phyloP scores from a whole-genome alignment of 164 flowering plant species.

The Aristolochia californica region DNA sequence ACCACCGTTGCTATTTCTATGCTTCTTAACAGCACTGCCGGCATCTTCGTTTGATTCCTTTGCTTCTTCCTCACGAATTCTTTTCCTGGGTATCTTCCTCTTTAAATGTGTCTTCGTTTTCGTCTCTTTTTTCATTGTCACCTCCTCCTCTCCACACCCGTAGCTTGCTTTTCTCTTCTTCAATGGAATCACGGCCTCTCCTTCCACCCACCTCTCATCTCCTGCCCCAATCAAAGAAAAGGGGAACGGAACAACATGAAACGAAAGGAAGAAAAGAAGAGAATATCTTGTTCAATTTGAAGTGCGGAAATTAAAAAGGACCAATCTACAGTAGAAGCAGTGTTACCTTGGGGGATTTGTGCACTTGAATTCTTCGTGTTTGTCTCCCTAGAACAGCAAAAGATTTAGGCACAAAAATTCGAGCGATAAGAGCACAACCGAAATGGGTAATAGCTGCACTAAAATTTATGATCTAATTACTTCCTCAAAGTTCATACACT shows the following conservation, averaged over 20 bases:
- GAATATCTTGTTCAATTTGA: neutral
- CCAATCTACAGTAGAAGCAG: neutral
- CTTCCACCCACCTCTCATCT: conserved; percentile 29
- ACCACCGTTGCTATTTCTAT: conserved; percentile 1
- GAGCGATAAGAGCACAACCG: no score
- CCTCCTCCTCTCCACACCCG: conserved; percentile 5
- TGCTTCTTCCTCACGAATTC: neutral
- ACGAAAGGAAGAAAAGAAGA: no score
- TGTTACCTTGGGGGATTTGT: no score
- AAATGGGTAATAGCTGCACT: no score
- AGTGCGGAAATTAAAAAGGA: neutral
- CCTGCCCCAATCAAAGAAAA: neutral
- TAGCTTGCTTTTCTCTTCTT: conserved; percentile 47
- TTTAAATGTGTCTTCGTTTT: neutral
- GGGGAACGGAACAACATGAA: no score
- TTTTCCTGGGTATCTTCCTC: neutral
- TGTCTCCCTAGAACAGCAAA: no score
- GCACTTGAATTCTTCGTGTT: no score
- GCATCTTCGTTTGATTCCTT: conserved; percentile 4
- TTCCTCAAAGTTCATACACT: no score
- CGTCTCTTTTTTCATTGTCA: neutral
- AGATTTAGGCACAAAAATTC: no score
- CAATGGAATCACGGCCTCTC: conserved; percentile 29
- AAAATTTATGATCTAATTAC: no score
- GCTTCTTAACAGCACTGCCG: conserved; percentile 5